phyloP scores from a whole-genome alignment of 257 asterid species.

The Lycium ferocissimum region DNA sequence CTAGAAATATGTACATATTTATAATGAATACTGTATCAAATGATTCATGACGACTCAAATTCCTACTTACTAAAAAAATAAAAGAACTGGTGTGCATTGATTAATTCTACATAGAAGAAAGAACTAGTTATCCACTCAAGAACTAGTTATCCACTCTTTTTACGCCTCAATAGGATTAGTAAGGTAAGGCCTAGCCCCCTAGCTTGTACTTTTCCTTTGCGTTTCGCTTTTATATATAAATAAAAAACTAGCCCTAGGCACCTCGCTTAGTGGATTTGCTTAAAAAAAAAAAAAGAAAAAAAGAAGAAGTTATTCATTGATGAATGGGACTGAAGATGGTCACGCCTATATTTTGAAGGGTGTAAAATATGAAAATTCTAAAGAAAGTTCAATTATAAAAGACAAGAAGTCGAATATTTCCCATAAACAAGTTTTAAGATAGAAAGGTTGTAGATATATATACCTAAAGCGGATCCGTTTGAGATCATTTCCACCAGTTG shows the following conservation, averaged over 20 bases:
- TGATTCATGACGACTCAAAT: not conserved
- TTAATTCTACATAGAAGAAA: not conserved
- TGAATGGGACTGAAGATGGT: not conserved
- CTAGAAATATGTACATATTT: not conserved
- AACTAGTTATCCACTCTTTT: no score
- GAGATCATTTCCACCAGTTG: conserved; percentile 85
- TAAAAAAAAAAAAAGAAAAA: no score
- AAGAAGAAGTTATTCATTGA: not conserved
- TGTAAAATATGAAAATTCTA: conserved; percentile 13
- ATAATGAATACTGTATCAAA: not conserved
- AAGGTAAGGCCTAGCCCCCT: no score
- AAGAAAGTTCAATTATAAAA: not conserved
- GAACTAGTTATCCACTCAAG: no score
- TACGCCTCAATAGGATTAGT: no score
- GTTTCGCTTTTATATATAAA: no score
- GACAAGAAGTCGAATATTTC: not conserved
- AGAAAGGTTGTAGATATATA: not conserved
- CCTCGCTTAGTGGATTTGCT: no score
- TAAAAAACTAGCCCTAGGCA: no score
- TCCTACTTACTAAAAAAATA: not conserved
- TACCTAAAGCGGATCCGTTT: conserved; percentile 94
- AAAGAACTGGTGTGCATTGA: not conserved
- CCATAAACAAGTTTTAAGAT: not conserved
- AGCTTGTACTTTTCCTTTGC: no score
- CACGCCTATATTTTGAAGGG: conserved; percentile 4